Evolutionary conservation across 139 green algal species (phyloP), one percentile per base, ranked within the genome.

Genomic region (Eudorina sp.): DNA sequence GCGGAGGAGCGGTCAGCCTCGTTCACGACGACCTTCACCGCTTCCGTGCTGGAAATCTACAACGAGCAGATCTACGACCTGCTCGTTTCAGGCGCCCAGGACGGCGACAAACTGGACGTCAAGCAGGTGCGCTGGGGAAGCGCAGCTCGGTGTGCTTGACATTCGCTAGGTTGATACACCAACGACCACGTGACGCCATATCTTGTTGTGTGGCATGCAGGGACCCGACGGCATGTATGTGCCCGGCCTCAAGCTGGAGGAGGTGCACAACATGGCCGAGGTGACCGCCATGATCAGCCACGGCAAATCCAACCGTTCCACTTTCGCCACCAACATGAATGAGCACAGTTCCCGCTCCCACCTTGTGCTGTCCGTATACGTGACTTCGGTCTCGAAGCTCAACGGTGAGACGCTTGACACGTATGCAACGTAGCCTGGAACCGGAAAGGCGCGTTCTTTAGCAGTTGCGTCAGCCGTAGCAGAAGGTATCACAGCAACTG

Each of bases 251-350:
- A 86, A 77, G 27, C 41, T 91, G 45, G 91, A 93, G 86, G 43
- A 85, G 38, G 93, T 95, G 4, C 25, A n/a, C 34, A 76, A 48
- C 64, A 83, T 91, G 45, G 91, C 80, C 0, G 91, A 94, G 7
- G 90, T 93, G 45, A 76, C 51, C 16, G 89, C 84, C 14, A 43
- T 96, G 46, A 92, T 95, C 31, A 36, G 78, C 73, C 85, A 86
- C 36, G 94, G 89, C 88, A 94, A 93, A 83, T 69, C 90, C 45
- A 94, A 94, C 89, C 94, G 92, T 76, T 92, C 88, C 51, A 94
- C 91, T 3, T 94, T 92, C 66, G 92, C 94, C 43, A 96, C 94
- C 83, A 95, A 97, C 90, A 96, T 97, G 94, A 97, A 97, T 64
- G 94, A 96, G 85, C 94, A 96, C 89, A 94, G 87, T 45, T 93